These are phyloP conservation scores for Cutaneotrichosporon cavernicola DNA, from an alignment of 1,284 basidiomycete genomes.

Conservation along the genomic window DNA sequence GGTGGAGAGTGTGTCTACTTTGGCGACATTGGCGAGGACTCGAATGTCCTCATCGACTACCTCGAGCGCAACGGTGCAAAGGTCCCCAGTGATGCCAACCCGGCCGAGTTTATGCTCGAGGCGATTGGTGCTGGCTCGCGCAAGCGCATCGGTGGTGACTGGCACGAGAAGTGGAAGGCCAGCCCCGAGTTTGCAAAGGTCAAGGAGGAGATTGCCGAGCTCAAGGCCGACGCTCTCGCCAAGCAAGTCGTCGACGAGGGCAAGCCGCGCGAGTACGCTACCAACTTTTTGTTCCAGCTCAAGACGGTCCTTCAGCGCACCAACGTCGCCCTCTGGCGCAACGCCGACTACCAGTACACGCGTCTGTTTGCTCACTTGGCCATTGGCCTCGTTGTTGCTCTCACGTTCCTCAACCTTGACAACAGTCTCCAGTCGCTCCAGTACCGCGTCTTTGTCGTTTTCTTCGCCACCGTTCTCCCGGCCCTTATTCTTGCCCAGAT, in stretches of 20 bases:
- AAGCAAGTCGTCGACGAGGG: conserved; percentile 44
- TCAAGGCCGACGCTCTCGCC: conserved; percentile 55
- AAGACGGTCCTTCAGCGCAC: conserved; percentile 71
- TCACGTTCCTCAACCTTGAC: conserved; percentile 79
- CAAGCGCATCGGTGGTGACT: conserved; percentile 65
- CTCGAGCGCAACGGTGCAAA: conserved; percentile 58
- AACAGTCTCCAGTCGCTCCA: conserved; percentile 70
- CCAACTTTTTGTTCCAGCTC: conserved; percentile 75
- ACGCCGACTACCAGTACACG: conserved; percentile 67
- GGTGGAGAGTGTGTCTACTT: conserved; percentile 55
- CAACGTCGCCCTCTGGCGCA: conserved; percentile 75
- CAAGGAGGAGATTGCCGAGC: conserved; percentile 53
- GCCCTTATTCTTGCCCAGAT: conserved; percentile 57
- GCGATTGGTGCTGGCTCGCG: conserved; percentile 73
- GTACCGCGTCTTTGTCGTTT: conserved; percentile 70
- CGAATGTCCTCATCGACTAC: conserved; percentile 58
- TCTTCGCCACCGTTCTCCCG: conserved; percentile 51
- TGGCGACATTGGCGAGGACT: conserved; percentile 59
- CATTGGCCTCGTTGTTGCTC: conserved; percentile 74
- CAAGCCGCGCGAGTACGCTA: conserved; percentile 55
- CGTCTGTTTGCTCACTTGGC: conserved; percentile 73
- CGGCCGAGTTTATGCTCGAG: conserved; percentile 57
- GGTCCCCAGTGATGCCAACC: conserved; percentile 59
- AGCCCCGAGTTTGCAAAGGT: conserved; percentile 53
- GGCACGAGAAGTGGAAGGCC: conserved; percentile 71